phyloP scores from a whole-genome alignment of 108 stramenopile genomes.

The Mayamaea pseudoterrestris region DNA sequence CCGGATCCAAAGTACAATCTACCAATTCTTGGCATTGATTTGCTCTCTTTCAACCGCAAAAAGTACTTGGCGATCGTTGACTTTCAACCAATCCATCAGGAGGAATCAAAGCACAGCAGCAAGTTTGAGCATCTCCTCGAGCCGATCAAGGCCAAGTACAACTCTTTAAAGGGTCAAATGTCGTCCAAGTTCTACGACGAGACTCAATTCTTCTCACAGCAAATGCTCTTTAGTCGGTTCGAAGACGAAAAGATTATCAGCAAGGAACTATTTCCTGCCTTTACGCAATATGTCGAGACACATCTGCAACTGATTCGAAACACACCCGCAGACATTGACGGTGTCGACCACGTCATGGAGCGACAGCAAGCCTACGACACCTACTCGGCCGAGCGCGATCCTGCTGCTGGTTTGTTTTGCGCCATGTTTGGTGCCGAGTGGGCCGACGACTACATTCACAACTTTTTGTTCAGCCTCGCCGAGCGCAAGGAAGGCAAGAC shows the following conservation, averaged over 20 bases:
- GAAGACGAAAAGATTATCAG: conserved; percentile 61
- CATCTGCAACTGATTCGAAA: conserved; percentile 47
- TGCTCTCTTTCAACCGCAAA: conserved; percentile 82
- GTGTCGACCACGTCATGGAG: conserved; percentile 29
- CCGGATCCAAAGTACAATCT: conserved; percentile 83
- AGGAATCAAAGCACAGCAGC: conserved; percentile 55
- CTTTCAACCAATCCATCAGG: conserved; percentile 84
- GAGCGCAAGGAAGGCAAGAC: conserved; percentile 20
- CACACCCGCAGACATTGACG: conserved; percentile 9
- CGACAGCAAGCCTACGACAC: conserved; percentile 87
- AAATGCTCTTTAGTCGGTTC: conserved; percentile 90
- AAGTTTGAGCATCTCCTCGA: conserved; percentile 55
- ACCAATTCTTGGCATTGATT: conserved; percentile 88
- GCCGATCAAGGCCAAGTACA: conserved; percentile 80
- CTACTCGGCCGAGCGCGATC: conserved; percentile 88
- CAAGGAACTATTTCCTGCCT: conserved; percentile 77
- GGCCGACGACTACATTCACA: conserved; percentile 83
- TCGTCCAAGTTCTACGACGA: conserved; percentile 89
- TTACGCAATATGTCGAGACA: conserved; percentile 57
- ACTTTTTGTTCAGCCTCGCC: conserved; percentile 80
- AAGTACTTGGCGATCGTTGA: conserved; percentile 89
- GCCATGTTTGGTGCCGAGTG: conserved; percentile 90
- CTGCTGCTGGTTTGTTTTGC: conserved; percentile 87
- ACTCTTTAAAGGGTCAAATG: conserved; percentile 78
- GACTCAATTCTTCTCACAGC: conserved; percentile 84